Evolutionary conservation across 2,329 filamentous ascomycete species (phyloP), one percentile per base, ranked within the genome.

Genomic region (Daldinia sp.): DNA sequence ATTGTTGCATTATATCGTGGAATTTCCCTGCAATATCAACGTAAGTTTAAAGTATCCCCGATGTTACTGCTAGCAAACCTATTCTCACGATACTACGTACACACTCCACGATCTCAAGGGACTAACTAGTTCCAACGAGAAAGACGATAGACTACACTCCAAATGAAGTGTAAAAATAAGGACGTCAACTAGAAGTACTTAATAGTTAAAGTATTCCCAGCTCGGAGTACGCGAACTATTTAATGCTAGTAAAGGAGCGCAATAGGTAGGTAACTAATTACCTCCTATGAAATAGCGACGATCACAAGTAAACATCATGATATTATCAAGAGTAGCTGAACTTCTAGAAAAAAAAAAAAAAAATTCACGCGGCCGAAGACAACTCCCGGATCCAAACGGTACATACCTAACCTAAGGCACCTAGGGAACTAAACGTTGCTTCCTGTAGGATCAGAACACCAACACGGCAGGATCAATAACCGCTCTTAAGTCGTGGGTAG

Each of bases 391-490:
- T 4, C n/a, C 20, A 46, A 6, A 15, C 7, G 20, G n/a, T 20
- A 23, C 1, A 23, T 46, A 23, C n/a, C 20, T 46, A 20, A 23
- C 20, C 1, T 23, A 23, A 2, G 20, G 20, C 1, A 23, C 20
- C 20, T 23, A 2, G 20, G 20, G 20, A 23, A 1, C 20, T 23
- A 23, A 23, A 23, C 20, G 20, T 23, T 23, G 20, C 48, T 35
- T 35, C 30, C 48, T 53, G n/a, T 46, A 55, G 18, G 50, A 10
- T 48, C 28, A 9, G n/a, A 10, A 18, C 41, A 41, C n/a, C 50
- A 18, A 41, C 55, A 30, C 26, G 37, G 56, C 30, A 64, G 60
- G 60, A 60, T 60, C 35, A 60, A 28, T 60, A 50, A 41, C 39
- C 39, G 18, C n/a, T 55, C 39, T 39, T 48, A 39, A 26, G 15